Conservation (phyloP, 257 asterid species). For the Lavandula angustifolia region DNA sequence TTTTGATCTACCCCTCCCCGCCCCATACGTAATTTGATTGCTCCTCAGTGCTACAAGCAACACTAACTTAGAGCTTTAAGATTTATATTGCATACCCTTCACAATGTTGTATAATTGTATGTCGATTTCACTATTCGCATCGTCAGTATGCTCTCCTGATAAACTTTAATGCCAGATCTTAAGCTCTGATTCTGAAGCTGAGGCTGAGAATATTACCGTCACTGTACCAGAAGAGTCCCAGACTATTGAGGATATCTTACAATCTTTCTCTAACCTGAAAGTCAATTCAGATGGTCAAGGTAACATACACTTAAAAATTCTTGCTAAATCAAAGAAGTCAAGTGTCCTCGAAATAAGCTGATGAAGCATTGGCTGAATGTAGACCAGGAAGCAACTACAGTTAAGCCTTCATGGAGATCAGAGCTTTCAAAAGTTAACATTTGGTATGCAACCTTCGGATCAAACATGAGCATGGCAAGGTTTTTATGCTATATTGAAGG, state of each 20-base stretch:
- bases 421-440: slow-evolving; percentile 61
- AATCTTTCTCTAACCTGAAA: slow-evolving; percentile 61
- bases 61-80: too few relatives aligned
- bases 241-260: slow-evolving; percentile 52
- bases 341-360: slow-evolving; percentile 30
- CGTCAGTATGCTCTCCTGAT: neutral
- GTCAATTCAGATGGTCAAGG: slow-evolving; percentile 52
- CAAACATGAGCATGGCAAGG: slow-evolving; percentile 73
- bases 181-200: slow-evolving; percentile 72
- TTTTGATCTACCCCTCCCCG: too few relatives aligned
- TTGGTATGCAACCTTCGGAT: slow-evolving; percentile 93
- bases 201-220: slow-evolving; percentile 37
- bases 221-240: slow-evolving; percentile 38
- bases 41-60: too few relatives aligned
- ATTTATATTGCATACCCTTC: slow-evolving; percentile 73
- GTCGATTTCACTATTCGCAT: neutral
- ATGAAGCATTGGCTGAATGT: slow-evolving; percentile 29
- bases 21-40: too few relatives aligned
- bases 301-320: slow-evolving; percentile 18
- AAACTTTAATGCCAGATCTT: slow-evolving; percentile 44
- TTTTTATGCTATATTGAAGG: slow-evolving; percentile 83
- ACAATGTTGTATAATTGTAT: slow-evolving; percentile 38
- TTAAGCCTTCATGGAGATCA: slow-evolving; percentile 62
- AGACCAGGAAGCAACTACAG: slow-evolving; percentile 45
- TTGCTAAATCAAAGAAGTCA: neutral